Conservation (phyloP, 352 stramenopile species). For the Pythium folliculosum region DNA sequence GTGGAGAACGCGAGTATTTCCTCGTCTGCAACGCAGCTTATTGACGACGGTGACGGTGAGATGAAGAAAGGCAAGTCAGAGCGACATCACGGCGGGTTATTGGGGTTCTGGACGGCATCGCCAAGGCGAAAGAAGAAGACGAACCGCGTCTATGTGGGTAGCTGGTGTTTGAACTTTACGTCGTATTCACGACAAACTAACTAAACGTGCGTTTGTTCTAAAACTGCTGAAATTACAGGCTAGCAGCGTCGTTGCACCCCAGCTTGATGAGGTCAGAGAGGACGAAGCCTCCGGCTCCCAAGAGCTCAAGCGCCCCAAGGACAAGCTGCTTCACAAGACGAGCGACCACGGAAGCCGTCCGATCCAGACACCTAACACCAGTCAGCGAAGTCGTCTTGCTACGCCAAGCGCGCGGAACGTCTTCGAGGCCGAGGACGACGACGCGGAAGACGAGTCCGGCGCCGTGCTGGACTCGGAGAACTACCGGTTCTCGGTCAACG, state of each 20-base stretch:
- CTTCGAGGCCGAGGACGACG: not conserved
- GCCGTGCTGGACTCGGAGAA: constrained; percentile 41
- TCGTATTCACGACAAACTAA: too few relatives aligned
- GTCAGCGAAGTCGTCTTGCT: not conserved
- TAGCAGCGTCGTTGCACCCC: constrained; percentile 10
- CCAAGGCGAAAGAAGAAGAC: constrained; percentile 16
- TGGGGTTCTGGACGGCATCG: constrained; percentile 8
- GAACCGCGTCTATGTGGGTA: constrained; percentile 28
- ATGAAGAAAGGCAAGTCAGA: not conserved
- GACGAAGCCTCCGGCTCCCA: not conserved
- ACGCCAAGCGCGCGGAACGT: not conserved
- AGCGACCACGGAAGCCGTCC: not conserved
- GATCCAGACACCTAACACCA: not conserved
- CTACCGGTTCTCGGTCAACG: constrained; percentile 60
- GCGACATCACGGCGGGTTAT: not conserved
- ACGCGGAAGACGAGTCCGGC: constrained; percentile 13
- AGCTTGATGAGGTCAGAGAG: constrained; percentile 12
- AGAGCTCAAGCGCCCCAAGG: not conserved
- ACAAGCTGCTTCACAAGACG: not conserved
- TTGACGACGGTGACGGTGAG: constrained; percentile 8
- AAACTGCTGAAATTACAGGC: constrained; percentile 4
- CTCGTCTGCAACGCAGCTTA: constrained; percentile 6
- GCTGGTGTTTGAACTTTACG: not conserved
- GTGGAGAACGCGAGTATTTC: not conserved
- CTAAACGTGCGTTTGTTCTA: too few relatives aligned